Evolutionary conservation across 164 flowering plant species (phyloP), one percentile per base, ranked within the genome.

Genomic region (Protea cynaroides): DNA sequence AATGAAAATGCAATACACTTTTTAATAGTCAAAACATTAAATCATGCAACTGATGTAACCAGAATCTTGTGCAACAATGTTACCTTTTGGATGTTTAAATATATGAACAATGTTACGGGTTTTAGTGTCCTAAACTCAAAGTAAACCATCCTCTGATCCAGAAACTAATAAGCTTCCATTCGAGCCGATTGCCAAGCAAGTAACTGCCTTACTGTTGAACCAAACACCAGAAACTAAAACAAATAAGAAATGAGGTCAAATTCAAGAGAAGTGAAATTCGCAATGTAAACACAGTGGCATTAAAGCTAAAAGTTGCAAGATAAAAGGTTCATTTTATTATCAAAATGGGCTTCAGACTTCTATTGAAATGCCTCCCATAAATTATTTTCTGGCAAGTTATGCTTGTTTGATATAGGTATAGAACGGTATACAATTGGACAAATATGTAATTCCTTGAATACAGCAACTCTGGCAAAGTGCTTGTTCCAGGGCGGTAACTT

Each of bases 61-160:
- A 29, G 34, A 29, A 29, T 29, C 34, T 29, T 29, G 5, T 3
- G 34, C 34, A 29, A 29, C 34, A 29, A 36, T 10, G 52, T 2
- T 72, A 90, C 98, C 95, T 93, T 86, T 90, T 9, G 78, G 79
- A 77, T 87, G 96, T 69, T 69, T 86, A 61, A 89, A 72, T 4
- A 84, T 62, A 40, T 92, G 92, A 60, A 83, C 71, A 24, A 84
- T 76, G 46, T 83, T 80, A 64, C 34, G 79, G 40, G 76, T 77
- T 71, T 65, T 81, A 15, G 87, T 80, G 73, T 90, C 83, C 90
- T 95, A 93, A 43, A 84, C 79, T 65, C 89, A 74, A 77, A 90
- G 59, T 57, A 73, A 76, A 61, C 92, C 94, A 79, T 93, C 98
- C 78, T 80, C 96, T 58, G 86, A 90, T 34, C 97, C 98, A 74